Evolutionary conservation across 2,329 filamentous ascomycete genomes (phyloP).

Genomic region (Cladophialophora chaetospira): DNA sequence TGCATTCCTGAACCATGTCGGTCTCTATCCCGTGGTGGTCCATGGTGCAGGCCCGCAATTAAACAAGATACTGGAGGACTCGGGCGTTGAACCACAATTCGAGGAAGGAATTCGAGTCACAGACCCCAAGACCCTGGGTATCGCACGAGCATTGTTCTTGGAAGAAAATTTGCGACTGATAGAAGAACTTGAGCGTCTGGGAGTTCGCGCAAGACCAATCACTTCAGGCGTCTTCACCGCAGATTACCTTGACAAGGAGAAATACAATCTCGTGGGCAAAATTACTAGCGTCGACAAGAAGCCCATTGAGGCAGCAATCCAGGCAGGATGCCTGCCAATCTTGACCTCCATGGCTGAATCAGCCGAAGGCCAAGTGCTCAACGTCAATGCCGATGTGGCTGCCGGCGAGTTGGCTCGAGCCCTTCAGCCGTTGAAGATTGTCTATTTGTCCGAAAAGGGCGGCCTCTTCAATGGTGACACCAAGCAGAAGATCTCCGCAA

Average conservation of each 20-base stretch:
- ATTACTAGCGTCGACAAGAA: conserved; percentile 89
- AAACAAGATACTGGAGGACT: conserved; percentile 85
- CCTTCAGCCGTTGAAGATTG: conserved; percentile 92
- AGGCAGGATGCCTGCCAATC: conserved; percentile 87
- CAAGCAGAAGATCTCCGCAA: conserved; percentile 93
- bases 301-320: conserved; percentile 87
- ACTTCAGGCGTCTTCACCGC: conserved; percentile 88
- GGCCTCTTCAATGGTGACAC: conserved; percentile 91
- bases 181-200: conserved; percentile 84
- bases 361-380: conserved; percentile 85
- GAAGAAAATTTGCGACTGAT: conserved; percentile 94
- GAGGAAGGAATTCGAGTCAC: conserved; percentile 96
- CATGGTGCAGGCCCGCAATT: conserved; percentile 94
- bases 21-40: conserved; percentile 91
- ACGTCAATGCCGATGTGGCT: conserved; percentile 96
- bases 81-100: conserved; percentile 91
- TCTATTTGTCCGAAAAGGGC: conserved; percentile 98
- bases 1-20: conserved; percentile 90
- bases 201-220: conserved; percentile 84
- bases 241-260: conserved; percentile 93
- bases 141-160: conserved; percentile 89
- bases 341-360: conserved; percentile 96
- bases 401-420: conserved; percentile 88
- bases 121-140: conserved; percentile 87
- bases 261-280: conserved; percentile 94